Evolutionary conservation across 208 protist genomes (phyloP).

Genomic region (Leishmania aethiopica): DNA sequence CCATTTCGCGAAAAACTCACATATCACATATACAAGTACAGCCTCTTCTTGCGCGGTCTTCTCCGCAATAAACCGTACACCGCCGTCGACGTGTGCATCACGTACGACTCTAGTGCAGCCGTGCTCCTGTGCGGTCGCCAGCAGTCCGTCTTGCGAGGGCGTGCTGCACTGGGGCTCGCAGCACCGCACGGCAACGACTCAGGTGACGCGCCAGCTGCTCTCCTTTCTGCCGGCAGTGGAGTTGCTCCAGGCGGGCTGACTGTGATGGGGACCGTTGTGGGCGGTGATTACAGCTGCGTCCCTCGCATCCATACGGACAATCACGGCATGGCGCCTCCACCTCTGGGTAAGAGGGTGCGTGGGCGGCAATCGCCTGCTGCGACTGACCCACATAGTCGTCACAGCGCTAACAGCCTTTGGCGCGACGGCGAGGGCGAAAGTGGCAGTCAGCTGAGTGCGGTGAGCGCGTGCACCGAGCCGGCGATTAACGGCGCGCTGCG

Average conservation of each 20-base stretch:
- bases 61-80: slow-evolving; percentile 20
- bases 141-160: neutral
- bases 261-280: slow-evolving; percentile 19
- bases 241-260: slow-evolving; percentile 15
- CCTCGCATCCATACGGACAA: neutral
- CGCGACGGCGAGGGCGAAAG: neutral
- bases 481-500: slow-evolving; percentile 4
- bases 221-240: neutral
- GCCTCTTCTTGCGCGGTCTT: slow-evolving; percentile 6
- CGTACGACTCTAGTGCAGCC: slow-evolving; percentile 26
- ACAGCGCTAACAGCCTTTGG: neutral
- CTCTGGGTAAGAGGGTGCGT: neutral
- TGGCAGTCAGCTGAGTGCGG: neutral
- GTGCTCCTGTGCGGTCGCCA: slow-evolving; percentile 23
- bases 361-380: neutral
- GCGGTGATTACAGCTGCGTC: neutral
- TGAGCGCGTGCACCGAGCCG: neutral
- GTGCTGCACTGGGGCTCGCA: neutral
- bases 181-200: neutral
- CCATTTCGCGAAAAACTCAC: slow-evolving; percentile 23
- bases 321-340: neutral
- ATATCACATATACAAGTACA: slow-evolving; percentile 28
- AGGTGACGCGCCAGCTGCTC: neutral
- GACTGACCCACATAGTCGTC: neutral
- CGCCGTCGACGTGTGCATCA: slow-evolving; percentile 17